These are phyloP conservation scores for Jacaranda mimosifolia DNA, from an alignment of 257 asterid species.

Conservation along the genomic window DNA sequence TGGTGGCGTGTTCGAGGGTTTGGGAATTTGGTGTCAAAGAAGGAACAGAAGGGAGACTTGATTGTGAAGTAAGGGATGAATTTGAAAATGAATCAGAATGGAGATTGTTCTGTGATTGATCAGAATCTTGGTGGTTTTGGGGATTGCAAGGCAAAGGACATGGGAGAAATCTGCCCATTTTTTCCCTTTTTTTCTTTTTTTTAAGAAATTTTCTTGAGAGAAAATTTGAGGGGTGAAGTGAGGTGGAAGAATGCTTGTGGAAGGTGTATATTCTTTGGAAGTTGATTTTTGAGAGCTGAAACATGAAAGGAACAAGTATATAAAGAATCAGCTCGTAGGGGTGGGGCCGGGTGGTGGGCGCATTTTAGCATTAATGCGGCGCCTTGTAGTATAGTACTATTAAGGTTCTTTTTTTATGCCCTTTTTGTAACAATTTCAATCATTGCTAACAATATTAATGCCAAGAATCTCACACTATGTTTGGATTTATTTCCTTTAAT, in stretches of 20 bases:
- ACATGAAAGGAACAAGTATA: slow-evolving; percentile 32
- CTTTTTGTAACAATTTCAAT: no score
- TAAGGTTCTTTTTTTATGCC: neutral
- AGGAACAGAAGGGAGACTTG: slow-evolving; percentile 72
- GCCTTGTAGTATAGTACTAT: slow-evolving; percentile 2
- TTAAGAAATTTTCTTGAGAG: neutral
- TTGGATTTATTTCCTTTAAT: no score
- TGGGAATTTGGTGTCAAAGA: slow-evolving; percentile 61
- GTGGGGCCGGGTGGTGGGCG: neutral
- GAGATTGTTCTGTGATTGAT: slow-evolving; percentile 35
- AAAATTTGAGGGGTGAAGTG: neutral
- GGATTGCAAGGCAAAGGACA: slow-evolving; percentile 46
- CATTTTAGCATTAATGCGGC: slow-evolving; percentile 30
- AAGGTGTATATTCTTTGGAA: neutral
- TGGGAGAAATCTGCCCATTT: slow-evolving; percentile 47
- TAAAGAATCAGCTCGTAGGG: neutral
- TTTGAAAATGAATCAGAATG: slow-evolving; percentile 47
- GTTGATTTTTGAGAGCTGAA: neutral
- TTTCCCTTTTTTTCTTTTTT: neutral
- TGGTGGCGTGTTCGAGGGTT: slow-evolving; percentile 1
- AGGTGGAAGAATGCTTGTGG: neutral
- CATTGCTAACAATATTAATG: no score
- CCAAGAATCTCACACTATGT: no score
- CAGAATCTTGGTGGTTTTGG: slow-evolving; percentile 33
- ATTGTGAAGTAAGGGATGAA: slow-evolving; percentile 61